Base-by-base conservation (phyloP, 2,329 filamentous ascomycete genomes). In the Monosporascus sp. region DNA sequence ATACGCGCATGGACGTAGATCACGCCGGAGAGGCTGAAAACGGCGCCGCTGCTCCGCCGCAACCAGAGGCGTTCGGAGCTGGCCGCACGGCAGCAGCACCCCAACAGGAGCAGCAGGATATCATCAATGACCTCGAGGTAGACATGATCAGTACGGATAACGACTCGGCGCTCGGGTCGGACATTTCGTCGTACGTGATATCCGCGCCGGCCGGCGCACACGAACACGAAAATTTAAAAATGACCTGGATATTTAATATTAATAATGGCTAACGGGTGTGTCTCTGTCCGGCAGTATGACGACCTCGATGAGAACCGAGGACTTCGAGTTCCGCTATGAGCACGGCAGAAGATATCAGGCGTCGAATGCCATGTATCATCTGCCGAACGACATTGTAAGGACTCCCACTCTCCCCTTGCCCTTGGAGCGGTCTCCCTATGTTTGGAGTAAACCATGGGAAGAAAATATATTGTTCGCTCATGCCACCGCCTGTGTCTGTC, bases 381-480 rank as follows among this genome's bases (percentile, higher is more conserved):
- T 60, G 22, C 58, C 58, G 20, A 60, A 60, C 49, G 58, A 60
- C 25, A 52, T 58, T 20, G 57, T 59, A 56, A 14, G 53, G 22
- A 24, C 2, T 17, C 31, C 31, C 37, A 35, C 17, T 9, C 47
- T n/a, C 11, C 31, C n/a, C 3, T 35, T 18, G n/a, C 24, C 5
- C 18, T 24, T n/a, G 45, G 15, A 22, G 25, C 45, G 20, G 14
- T 24, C 24, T 47, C n/a, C 25, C 24, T 39, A n/a, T 39, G 38
- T 18, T 2, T 7, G 17, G 18, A 6, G 17, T 17, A 11, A 4
- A 39, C 5, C 14, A 27, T 37, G 47, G n/a, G 17, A n/a, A 41
- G 8, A 38, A 20, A 11, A 22, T 45, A 39, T 49, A 47, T 22
- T 47, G 43, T 47, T 39, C n/a, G 39, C 35, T 27, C 45, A 50